Evolutionary conservation across 495 filamentous ascomycete species (phyloP), one percentile per base, ranked within the genome.

Genomic region (Xylaria flabelliformis): DNA sequence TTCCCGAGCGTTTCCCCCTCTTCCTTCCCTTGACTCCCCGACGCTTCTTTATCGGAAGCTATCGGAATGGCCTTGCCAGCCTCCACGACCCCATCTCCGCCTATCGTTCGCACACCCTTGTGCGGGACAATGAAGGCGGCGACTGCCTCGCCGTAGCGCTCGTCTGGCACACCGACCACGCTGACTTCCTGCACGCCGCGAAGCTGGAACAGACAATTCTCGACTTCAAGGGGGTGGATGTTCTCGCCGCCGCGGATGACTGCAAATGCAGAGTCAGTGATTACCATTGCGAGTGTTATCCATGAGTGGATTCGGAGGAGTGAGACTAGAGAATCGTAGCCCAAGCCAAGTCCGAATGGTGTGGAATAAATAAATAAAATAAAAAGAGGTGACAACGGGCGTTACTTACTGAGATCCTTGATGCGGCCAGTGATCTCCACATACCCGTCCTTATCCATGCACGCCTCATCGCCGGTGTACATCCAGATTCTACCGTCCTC

Each of bases 201-300:
- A 73, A 94, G 89, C 36, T 87, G 88, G 53, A 96, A 88, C n/a
- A 99, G 86, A 72, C 90, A 95, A 78, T 96, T 95, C 81, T 99
- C 96, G 34, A 98, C 87, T 80, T 99, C 96, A 3, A 98, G 85
- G 3, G 96, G 96, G 78, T 97, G 94, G 74, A 99, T 97, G 76
- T 99, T 99, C 80, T 98, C 96, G 2, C 96, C 95, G 21, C 93
- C 96, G 34, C 92, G 87, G 75, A 99, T 98, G 68, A 99, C 65
- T 67, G 19, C 36, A 3, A 3, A 29, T 4, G 15, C 26, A 24
- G 39, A 34, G 42, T 65, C n/a, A 65, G 63, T 50, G 4, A 65
- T 50, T 9, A 0, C 94, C 21, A 7, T 29, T 17, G 42, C 34
- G 3, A 32, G 17, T 36, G 15, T 50, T 7, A 12, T 4, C 19